Evolutionary conservation across 108 stramenopile genomes (phyloP).

Genomic region (Skeletonema tropicum): DNA sequence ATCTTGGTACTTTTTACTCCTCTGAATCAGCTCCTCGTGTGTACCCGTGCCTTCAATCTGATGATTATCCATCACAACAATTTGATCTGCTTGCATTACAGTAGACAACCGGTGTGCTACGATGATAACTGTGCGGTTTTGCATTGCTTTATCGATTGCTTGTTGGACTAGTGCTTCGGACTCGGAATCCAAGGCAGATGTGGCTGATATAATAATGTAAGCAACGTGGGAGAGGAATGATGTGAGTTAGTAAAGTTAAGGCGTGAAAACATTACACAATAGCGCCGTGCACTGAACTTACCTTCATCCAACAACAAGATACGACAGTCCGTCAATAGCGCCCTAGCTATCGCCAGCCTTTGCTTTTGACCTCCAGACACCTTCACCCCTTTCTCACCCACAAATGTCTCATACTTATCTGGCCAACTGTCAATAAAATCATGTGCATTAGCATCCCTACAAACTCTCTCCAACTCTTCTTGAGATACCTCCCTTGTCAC

Average conservation of each 20-base stretch:
- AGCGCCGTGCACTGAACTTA: neutral
- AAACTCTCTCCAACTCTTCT: constrained; percentile 71
- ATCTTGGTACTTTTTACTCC: constrained; percentile 54
- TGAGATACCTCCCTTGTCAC: constrained; percentile 65
- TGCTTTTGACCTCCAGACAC: constrained; percentile 96
- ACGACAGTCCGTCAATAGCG: constrained; percentile 68
- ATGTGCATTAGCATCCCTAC: constrained; percentile 81
- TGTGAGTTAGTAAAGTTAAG: constrained; percentile 5
- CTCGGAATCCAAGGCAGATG: constrained; percentile 70
- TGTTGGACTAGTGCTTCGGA: constrained; percentile 88
- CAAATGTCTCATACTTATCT: constrained; percentile 82
- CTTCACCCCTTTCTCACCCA: constrained; percentile 84
- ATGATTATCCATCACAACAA: constrained; percentile 85
- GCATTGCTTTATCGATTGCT: constrained; percentile 72
- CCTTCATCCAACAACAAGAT: constrained; percentile 91
- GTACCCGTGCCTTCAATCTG: constrained; percentile 74
- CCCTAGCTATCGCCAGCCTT: constrained; percentile 91
- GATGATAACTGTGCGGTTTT: constrained; percentile 63
- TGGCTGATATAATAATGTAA: constrained; percentile 10
- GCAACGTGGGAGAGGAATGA: neutral
- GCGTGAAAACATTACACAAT: neutral
- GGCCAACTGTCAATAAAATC: constrained; percentile 82
- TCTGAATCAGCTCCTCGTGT: constrained; percentile 71
- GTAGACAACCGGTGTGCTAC: constrained; percentile 91
- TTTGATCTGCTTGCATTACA: constrained; percentile 80